Evolutionary conservation across 2,329 filamentous ascomycete genomes (phyloP).

Genomic region (Cercospora zeae-maydis): DNA sequence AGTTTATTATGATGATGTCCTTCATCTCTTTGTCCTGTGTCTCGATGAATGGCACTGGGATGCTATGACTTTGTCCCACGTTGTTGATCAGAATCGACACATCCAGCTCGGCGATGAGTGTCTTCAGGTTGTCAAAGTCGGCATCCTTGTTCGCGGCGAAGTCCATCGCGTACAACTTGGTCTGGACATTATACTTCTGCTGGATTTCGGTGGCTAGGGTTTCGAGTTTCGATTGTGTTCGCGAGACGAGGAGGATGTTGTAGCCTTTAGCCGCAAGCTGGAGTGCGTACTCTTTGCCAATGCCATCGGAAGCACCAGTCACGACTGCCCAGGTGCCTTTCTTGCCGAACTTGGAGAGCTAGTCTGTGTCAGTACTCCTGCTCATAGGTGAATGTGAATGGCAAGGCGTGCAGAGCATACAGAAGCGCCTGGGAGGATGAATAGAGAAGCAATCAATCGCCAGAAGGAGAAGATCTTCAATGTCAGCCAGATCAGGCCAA

Average conservation of each 20-base stretch:
- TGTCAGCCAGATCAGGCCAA: constrained; percentile 39
- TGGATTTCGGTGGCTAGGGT: constrained; percentile 71
- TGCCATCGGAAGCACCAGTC: constrained; percentile 91
- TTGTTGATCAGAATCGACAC: constrained; percentile 92
- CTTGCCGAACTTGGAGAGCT: constrained; percentile 87
- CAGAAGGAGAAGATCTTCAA: constrained; percentile 46
- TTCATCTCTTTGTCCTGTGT: constrained; percentile 76
- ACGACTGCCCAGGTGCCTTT: constrained; percentile 92
- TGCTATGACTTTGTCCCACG: constrained; percentile 88
- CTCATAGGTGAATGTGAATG: too few species aligned
- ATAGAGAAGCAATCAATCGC: constrained; percentile 47
- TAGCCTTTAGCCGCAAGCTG: constrained; percentile 89
- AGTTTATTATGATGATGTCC: constrained; percentile 94
- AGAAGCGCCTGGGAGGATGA: constrained; percentile 48
- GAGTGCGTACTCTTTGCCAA: constrained; percentile 91
- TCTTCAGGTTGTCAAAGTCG: constrained; percentile 73
- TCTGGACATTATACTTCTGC: constrained; percentile 65
- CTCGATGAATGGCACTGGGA: constrained; percentile 82
- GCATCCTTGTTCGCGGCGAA: constrained; percentile 73
- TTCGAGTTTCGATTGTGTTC: constrained; percentile 88
- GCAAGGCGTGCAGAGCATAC: constrained; percentile 37
- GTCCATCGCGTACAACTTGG: constrained; percentile 85
- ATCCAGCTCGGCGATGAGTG: constrained; percentile 63
- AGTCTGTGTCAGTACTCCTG: constrained; percentile 4
- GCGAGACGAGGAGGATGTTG: constrained; percentile 91